phyloP scores from a whole-genome alignment of 305 asterid genomes.

The Rubia occidens region DNA sequence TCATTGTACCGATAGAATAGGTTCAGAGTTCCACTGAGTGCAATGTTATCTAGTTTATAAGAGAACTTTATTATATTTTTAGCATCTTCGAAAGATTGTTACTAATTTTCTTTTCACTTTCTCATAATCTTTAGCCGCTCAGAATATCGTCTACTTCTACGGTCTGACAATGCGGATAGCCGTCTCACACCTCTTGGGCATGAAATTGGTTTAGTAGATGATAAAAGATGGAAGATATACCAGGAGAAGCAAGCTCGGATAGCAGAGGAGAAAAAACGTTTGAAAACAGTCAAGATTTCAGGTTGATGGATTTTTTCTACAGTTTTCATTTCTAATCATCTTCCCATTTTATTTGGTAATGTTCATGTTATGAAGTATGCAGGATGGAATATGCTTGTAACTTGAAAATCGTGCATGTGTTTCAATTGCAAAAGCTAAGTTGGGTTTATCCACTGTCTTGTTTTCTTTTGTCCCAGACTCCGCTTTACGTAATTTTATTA shows the following conservation, averaged over 20 bases:
- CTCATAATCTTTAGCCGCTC: slow-evolving; percentile 58
- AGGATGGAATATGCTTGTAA: background rate
- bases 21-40: slow-evolving; percentile 1
- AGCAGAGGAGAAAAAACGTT: slow-evolving; percentile 73
- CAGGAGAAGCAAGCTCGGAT: slow-evolving; percentile 82
- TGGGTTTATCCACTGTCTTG: background rate
- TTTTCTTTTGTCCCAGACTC: background rate
- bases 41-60: background rate
- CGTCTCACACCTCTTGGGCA: slow-evolving; percentile 92
- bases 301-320: slow-evolving; percentile 34
- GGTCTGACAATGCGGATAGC: slow-evolving; percentile 96
- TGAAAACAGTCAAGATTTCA: slow-evolving; percentile 62
- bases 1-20: background rate
- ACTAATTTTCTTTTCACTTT: background rate
- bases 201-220: slow-evolving; percentile 89
- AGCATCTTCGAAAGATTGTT: background rate
- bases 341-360: slow-evolving; percentile 3
- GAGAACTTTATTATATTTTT: background rate
- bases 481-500: too few species aligned
- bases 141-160: slow-evolving; percentile 84
- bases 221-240: slow-evolving; percentile 65
- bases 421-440: background rate
- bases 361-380: background rate
- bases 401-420: background rate
- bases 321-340: background rate